Evolutionary conservation across 768 basidiomycete genomes (phyloP), one percentile per base, ranked within the genome.

Genomic region (Boletellus ananiceps): DNA sequence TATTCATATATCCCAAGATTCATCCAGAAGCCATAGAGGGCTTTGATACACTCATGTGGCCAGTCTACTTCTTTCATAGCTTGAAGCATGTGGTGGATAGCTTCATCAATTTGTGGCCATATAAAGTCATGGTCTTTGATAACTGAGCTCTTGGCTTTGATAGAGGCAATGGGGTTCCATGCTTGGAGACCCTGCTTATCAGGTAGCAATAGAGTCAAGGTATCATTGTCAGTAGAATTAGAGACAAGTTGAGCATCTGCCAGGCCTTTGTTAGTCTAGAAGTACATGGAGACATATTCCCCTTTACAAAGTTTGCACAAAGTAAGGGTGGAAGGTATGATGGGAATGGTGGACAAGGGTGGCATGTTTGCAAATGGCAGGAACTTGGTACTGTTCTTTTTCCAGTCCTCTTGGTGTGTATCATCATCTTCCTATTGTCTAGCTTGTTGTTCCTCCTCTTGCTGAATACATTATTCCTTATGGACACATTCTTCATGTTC

Each of bases 241-340:
- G 42, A 44, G 1, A 8, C 11, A 2, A 5, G 14, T 23, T 48
- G 13, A 0, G 43, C 51, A 2, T 53, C 38, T 0, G 42, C 38
- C 0, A 53, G 32, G 0, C 51, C 51, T 29, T 44, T 44, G 43
- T 53, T 53, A 13, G 48, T 54, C 12, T 37, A 54, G 25, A 36
- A 46, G 27, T 46, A 46, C 0, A 54, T n/a, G 0, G 29, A 25
- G 1, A 42, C 5, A 8, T 50, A 50, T 4, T 46, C 33, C 1
- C 47, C 47, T 5, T 39, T 44, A 3, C 42, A 8, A 4, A 53
- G 39, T 7, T 40, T 40, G 8, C 27, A 23, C 1, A 50, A 1
- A 2, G 48, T 40, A 4, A 36, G 36, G 1, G 42, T 29, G 0
- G 44, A 40, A 0, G 40, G 52, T 0, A 21, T 7, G 2, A 31